Evolutionary conservation across 139 green algal species (phyloP).

Genomic region (Mesotaenium endlicherianum): DNA sequence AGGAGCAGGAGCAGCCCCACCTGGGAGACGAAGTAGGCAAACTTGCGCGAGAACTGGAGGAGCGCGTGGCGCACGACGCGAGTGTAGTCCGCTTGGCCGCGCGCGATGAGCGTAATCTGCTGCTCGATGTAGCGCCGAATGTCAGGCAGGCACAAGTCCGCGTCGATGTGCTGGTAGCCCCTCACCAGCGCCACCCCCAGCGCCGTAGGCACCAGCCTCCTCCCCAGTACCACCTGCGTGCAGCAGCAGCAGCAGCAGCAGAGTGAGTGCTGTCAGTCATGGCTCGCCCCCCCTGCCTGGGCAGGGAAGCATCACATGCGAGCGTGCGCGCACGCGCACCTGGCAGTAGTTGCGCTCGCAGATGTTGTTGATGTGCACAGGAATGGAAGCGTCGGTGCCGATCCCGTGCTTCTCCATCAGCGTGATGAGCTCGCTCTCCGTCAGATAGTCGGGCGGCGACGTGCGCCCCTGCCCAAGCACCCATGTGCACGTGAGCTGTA

Average conservation of each 20-base stretch:
- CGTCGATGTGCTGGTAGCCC: constrained; percentile 63
- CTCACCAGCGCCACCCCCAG: constrained; percentile 77
- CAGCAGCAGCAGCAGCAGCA: too few species aligned
- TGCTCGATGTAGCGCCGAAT: constrained; percentile 83
- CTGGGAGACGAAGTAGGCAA: constrained; percentile 38
- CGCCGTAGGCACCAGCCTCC: constrained; percentile 11
- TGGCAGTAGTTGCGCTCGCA: constrained; percentile 46
- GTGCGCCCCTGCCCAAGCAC: constrained; percentile 69
- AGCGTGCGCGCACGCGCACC: constrained; percentile 49
- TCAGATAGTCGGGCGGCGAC: constrained; percentile 74
- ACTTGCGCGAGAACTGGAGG: constrained; percentile 28
- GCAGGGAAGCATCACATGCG: background rate
- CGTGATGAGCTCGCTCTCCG: constrained; percentile 84
- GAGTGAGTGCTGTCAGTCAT: too few species aligned
- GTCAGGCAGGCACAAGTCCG: constrained; percentile 65
- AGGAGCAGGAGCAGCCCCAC: background rate
- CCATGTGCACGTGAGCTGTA: too few species aligned
- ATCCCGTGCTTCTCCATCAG: constrained; percentile 93
- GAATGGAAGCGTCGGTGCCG: constrained; percentile 90
- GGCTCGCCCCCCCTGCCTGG: background rate
- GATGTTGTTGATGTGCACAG: constrained; percentile 57
- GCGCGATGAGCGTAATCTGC: constrained; percentile 83
- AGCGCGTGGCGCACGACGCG: constrained; percentile 43
- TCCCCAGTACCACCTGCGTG: background rate
- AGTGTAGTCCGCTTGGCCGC: constrained; percentile 71